Base-by-base conservation (phyloP, 768 basidiomycete species). In the Mycena epipterygia region DNA sequence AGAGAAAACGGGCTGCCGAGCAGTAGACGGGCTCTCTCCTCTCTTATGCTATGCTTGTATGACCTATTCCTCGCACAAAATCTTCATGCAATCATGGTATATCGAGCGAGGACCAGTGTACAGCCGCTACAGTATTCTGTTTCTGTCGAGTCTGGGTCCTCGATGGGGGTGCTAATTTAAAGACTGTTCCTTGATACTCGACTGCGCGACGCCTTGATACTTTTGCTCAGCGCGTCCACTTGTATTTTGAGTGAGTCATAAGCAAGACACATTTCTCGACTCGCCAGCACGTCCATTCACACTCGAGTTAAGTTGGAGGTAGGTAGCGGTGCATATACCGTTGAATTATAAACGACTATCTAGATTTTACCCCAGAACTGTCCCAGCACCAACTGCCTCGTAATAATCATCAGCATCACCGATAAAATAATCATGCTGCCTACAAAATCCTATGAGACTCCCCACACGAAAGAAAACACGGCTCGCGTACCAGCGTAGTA, bases 1-100 rank as follows among this genome's bases (percentile, higher is more conserved):
- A 93, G 88, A 92, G 97, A 87, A 94, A 91, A 86, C 89, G 90
- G 63, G 89, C 91, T 75, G 85, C 90, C 52, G 93, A 93, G 80
- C 46, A 58, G 48, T 70, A 68, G 67, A 55, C 23, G 59, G 29
- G 21, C 19, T 21, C 49, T 58, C 30, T 61, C 44, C 57, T 64
- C 42, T 64, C 46, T 53, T 70, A 70, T 70, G 68, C 68, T 70
- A 70, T 70, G 68, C 62, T 64, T 70, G 68, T 70, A 70, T 70
- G 68, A 56, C 27, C 11, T 30, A 11, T 32, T 32, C 62, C 32
- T 8, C 41, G 4, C 27, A 41, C 60, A 70, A 70, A 70, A 64
- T 58, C 61, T 63, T 41, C 68, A 70, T 70, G 68, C 67, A 69
- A 48, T 48, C 67, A 69, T 63, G 52, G 59, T 59, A 46, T n/a